Conservation (phyloP, 805 yeast genomes). For the Brettanomyces custersianus region DNA sequence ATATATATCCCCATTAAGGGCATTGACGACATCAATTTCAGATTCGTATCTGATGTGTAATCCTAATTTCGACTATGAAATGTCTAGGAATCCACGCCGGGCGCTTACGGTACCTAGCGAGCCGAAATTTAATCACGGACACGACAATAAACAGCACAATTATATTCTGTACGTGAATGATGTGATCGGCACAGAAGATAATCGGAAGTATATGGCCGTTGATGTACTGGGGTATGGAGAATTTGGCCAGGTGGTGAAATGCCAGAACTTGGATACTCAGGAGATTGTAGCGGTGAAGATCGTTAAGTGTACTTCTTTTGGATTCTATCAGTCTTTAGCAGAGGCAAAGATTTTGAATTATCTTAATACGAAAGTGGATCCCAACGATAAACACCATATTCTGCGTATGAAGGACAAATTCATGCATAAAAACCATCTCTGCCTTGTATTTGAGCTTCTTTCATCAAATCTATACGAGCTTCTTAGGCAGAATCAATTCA, state of each 20-base stretch:
- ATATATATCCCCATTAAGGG: constrained; percentile 70
- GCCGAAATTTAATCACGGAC: constrained; percentile 71
- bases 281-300: constrained; percentile 92
- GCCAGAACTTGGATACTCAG: constrained; percentile 67
- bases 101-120: constrained; percentile 90
- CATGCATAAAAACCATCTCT: constrained; percentile 85
- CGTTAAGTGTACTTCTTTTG: constrained; percentile 85
- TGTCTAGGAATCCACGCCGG: constrained; percentile 81
- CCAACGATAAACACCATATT: constrained; percentile 65
- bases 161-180: constrained; percentile 93
- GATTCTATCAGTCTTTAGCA: constrained; percentile 80
- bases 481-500: constrained; percentile 86
- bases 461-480: constrained; percentile 86
- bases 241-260: constrained; percentile 96
- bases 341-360: constrained; percentile 84
- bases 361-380: constrained; percentile 62
- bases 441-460: constrained; percentile 84
- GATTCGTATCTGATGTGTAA: constrained; percentile 81
- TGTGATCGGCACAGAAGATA: constrained; percentile 77
- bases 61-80: constrained; percentile 73
- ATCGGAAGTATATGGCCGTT: constrained; percentile 76
- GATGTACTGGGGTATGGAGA: constrained; percentile 95
- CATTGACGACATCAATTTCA: constrained; percentile 67
- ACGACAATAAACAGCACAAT: constrained; percentile 82
- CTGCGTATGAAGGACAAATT: constrained; percentile 78